Evolutionary conservation across 352 stramenopile species (phyloP).

Genomic region (Globisporangium yorkense): DNA sequence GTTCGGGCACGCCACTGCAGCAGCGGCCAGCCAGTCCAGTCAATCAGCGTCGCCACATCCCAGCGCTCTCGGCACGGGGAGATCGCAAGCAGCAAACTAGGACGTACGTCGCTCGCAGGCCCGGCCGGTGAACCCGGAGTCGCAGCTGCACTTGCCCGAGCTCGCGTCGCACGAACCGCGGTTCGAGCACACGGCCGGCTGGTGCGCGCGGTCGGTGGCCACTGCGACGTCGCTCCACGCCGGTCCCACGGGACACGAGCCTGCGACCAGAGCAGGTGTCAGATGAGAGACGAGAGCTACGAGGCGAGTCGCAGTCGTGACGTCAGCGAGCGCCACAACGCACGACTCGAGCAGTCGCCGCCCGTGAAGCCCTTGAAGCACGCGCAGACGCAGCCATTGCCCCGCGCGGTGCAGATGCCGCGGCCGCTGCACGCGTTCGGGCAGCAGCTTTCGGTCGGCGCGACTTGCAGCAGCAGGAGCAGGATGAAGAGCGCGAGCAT

Average conservation of each 20-base stretch:
- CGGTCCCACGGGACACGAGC: conserved; percentile 41
- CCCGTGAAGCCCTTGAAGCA: conserved; percentile 86
- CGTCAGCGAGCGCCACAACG: neutral
- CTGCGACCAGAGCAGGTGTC: conserved; percentile 12
- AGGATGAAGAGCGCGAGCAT: conserved; percentile 4
- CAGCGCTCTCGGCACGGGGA: too few relatives aligned
- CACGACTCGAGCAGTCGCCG: conserved; percentile 87
- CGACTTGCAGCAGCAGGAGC: conserved; percentile 3
- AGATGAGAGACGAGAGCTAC: too few relatives aligned
- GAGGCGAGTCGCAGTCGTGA: neutral
- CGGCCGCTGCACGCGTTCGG: conserved; percentile 57
- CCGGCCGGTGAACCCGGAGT: conserved; percentile 67
- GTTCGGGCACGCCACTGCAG: conserved; percentile 55
- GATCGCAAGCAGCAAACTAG: neutral
- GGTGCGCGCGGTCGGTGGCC: conserved; percentile 50
- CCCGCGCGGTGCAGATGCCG: conserved; percentile 47
- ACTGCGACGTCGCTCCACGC: conserved; percentile 58
- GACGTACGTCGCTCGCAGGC: conserved; percentile 72
- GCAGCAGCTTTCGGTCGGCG: conserved; percentile 29
- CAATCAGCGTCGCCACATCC: neutral
- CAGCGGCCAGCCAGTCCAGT: neutral
- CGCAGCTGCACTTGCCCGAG: conserved; percentile 65
- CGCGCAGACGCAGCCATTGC: conserved; percentile 66
- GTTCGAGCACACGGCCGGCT: conserved; percentile 51
- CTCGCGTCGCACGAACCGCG: conserved; percentile 58